A percentile compares a stretch with the other conserved stretches of the same genome.
phyloP scores from a whole-genome alignment of 106 monocot genomes.

The Chionographis japonica region DNA sequence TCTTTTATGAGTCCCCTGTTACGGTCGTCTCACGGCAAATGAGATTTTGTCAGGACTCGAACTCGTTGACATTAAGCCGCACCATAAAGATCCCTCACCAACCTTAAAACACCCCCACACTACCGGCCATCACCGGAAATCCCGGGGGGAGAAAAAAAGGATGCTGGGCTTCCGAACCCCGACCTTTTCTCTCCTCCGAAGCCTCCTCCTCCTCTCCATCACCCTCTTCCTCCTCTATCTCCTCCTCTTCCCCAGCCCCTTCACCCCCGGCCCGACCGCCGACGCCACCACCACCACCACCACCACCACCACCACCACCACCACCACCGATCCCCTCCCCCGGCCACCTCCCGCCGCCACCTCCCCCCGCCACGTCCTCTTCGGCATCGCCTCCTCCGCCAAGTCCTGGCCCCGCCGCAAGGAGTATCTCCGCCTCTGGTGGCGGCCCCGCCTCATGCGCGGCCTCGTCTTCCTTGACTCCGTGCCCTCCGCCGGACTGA shows the following conservation, averaged over 20 bases:
- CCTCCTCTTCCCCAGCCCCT: conserved; percentile 5
- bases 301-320: neutral
- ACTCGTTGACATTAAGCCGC: too few relatives aligned
- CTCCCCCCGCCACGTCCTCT: conserved; percentile 46
- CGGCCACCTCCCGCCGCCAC: conserved; percentile 4
- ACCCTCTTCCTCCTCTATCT: conserved; percentile 1
- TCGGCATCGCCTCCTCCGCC: conserved; percentile 70
- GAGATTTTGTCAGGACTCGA: too few relatives aligned
- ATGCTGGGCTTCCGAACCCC: neutral
- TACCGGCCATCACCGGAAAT: too few relatives aligned
- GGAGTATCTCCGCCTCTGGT: conserved; percentile 61
- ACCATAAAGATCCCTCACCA: too few relatives aligned
- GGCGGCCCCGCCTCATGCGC: conserved; percentile 21
- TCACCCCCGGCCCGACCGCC: conserved; percentile 7
- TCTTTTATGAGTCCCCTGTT: too few relatives aligned
- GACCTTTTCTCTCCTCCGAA: neutral
- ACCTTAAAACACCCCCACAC: too few relatives aligned
- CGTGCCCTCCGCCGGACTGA: neutral
- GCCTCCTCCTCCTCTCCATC: conserved; percentile 13
- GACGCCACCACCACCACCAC: neutral
- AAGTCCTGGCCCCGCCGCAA: conserved; percentile 31
- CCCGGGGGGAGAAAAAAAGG: too few relatives aligned
- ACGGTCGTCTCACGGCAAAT: too few relatives aligned
- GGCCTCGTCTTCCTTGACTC: conserved; percentile 60
- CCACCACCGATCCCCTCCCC: conserved; percentile 4